Evolutionary conservation across 345 rosid genomes (phyloP).

Genomic region (Lagerstroemia speciosa): DNA sequence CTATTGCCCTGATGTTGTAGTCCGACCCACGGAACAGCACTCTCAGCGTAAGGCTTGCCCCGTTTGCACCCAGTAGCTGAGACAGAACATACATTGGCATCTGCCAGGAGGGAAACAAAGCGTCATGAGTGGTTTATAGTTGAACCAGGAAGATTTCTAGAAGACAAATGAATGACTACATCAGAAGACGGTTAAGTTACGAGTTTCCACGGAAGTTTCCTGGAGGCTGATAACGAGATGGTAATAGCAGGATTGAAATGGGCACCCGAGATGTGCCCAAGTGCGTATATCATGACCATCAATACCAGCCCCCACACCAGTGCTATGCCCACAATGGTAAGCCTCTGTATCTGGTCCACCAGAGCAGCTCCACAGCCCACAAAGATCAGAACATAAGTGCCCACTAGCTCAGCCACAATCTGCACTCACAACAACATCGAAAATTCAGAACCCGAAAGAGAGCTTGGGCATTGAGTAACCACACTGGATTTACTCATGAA

Average conservation of each 20-base stretch:
- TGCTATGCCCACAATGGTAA: slow-evolving; percentile 31
- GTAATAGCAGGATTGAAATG: slow-evolving; percentile 51
- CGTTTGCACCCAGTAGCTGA: slow-evolving; percentile 34
- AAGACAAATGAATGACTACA: not conserved
- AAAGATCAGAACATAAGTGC: slow-evolving; percentile 35
- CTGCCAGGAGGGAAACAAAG: slow-evolving; percentile 10
- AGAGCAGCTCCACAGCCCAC: slow-evolving; percentile 36
- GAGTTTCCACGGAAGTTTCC: slow-evolving; percentile 33
- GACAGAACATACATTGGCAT: slow-evolving; percentile 32
- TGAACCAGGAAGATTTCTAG: not conserved
- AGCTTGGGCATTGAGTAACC: no score
- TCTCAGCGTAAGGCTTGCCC: slow-evolving; percentile 32
- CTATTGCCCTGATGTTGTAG: slow-evolving; percentile 9
- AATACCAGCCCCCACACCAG: slow-evolving; percentile 38
- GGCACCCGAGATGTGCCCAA: slow-evolving; percentile 44
- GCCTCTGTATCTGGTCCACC: slow-evolving; percentile 19
- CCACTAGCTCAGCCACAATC: slow-evolving; percentile 39
- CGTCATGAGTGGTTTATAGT: no score
- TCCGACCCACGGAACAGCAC: slow-evolving; percentile 20
- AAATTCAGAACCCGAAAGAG: no score
- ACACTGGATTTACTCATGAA: no score
- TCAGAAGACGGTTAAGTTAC: slow-evolving; percentile 14
- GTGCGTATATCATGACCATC: slow-evolving; percentile 33
- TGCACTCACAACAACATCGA: slow-evolving; percentile 4
- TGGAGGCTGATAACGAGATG: slow-evolving; percentile 27